Percentiles rank a stretch among this genome's conserved stretches.
Evolutionary conservation across 2,329 filamentous ascomycete genomes (phyloP).

Genomic region (Monilinia laxa): DNA sequence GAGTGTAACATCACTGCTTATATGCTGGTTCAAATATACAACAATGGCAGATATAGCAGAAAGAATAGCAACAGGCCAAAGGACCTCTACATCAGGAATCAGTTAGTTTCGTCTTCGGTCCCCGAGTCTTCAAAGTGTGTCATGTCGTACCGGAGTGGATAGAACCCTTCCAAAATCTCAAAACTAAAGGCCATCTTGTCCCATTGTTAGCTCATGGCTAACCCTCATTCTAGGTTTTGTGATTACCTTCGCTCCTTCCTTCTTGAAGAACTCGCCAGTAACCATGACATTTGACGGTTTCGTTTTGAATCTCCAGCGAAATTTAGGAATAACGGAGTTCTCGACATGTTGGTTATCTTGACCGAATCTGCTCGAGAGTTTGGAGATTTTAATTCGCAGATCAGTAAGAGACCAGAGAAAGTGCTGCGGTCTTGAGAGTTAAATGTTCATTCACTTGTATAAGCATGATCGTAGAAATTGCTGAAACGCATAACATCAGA

Average conservation of each 20-base stretch:
- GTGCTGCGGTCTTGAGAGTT: background rate
- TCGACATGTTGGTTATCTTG: conserved; percentile 30
- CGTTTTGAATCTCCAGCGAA: conserved; percentile 25
- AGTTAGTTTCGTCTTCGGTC: background rate
- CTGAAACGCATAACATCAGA: conserved; percentile 11
- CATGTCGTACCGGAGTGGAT: conserved; percentile 48
- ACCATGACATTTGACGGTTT: conserved; percentile 29
- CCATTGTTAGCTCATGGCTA: conserved; percentile 30
- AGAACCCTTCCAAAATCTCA: conserved; percentile 63
- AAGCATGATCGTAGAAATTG: background rate
- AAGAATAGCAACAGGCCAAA: conserved; percentile 57
- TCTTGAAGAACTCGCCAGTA: conserved; percentile 36
- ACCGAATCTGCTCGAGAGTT: background rate
- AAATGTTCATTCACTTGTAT: conserved; percentile 12
- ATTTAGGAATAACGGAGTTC: conserved; percentile 30
- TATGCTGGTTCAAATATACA: conserved; percentile 56
- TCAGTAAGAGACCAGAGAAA: background rate
- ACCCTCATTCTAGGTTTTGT: background rate
- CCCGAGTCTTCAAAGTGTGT: background rate
- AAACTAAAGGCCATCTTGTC: conserved; percentile 58
- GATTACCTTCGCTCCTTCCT: conserved; percentile 38
- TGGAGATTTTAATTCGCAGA: background rate
- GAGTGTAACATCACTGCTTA: conserved; percentile 52
- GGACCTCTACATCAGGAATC: conserved; percentile 46
- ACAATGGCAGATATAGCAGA: conserved; percentile 57